Percentiles rank a stretch among this genome's conserved stretches.
phyloP scores from a whole-genome alignment of 2,329 filamentous ascomycete genomes.

The Penicillium occitanis region DNA sequence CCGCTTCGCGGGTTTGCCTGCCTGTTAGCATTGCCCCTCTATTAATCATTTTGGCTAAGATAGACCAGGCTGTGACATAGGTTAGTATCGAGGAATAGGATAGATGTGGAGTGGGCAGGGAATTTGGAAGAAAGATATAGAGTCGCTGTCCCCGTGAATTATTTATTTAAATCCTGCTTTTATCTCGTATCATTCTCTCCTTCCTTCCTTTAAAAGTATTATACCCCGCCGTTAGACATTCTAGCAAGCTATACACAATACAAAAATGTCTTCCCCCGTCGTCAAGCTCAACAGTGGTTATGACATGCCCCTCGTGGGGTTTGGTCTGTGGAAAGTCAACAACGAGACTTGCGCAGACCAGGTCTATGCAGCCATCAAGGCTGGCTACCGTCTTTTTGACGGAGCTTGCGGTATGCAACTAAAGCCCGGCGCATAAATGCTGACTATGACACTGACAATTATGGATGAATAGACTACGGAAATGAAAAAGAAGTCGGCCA shows the following conservation, averaged over 20 bases:
- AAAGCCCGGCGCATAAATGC: not conserved
- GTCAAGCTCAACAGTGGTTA: slow-evolving; percentile 32
- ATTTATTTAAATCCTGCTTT: not conserved
- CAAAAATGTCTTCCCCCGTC: slow-evolving; percentile 29
- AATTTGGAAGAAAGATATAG: slow-evolving; percentile 11
- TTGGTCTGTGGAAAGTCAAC: slow-evolving; percentile 75
- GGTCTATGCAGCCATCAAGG: slow-evolving; percentile 70
- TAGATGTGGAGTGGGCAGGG: slow-evolving; percentile 2
- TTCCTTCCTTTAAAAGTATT: not conserved
- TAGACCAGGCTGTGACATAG: slow-evolving; percentile 3
- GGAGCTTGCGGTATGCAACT: slow-evolving; percentile 55
- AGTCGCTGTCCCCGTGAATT: not conserved
- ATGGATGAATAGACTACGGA: slow-evolving; percentile 65
- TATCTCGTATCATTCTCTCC: not conserved
- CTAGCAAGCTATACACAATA: not conserved
- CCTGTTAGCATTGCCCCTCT: slow-evolving; percentile 3
- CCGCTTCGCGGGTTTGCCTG: slow-evolving; percentile 11
- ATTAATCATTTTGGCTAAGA: slow-evolving; percentile 11
- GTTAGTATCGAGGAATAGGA: not conserved
- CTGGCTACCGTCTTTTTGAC: slow-evolving; percentile 61
- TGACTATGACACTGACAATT: not conserved
- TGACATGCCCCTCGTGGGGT: slow-evolving; percentile 45
- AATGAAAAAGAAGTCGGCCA: slow-evolving; percentile 78
- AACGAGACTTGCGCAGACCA: slow-evolving; percentile 70
- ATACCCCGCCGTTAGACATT: not conserved